These are phyloP conservation scores for Pichia sp. DNA, from an alignment of 1,139 yeast species.

Conservation along the genomic window DNA sequence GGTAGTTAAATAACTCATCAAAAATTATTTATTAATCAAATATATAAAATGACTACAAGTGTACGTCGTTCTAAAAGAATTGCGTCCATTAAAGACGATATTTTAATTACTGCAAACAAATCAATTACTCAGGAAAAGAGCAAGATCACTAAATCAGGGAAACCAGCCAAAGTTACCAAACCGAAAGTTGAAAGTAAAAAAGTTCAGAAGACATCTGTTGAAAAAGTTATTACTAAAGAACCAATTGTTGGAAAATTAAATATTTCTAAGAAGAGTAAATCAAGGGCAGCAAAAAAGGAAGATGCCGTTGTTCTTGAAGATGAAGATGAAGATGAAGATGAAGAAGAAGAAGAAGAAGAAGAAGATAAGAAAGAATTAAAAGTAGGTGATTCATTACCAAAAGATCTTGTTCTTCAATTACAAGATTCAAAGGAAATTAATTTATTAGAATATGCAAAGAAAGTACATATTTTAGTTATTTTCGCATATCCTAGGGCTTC, in stretches of 20 bases:
- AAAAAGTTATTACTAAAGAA: not conserved
- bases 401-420: conserved; percentile 47
- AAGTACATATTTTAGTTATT: conserved; percentile 50
- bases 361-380: conserved; percentile 29
- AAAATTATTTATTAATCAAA: no score
- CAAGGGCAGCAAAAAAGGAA: conserved; percentile 9
- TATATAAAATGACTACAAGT: not conserved
- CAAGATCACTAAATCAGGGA: not conserved
- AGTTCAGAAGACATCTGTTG: not conserved
- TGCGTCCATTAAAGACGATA: conserved; percentile 12
- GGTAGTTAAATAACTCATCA: no score
- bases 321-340: conserved; percentile 2
- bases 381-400: conserved; percentile 70
- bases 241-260: not conserved
- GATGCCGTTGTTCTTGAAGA: conserved; percentile 5
- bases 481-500: conserved; percentile 89
- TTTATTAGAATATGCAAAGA: conserved; percentile 41
- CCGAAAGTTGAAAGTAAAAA: not conserved
- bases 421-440: conserved; percentile 61
- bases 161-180: not conserved
- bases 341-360: conserved; percentile 3
- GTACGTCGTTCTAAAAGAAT: conserved; percentile 20
- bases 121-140: not conserved
- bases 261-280: conserved; percentile 1
- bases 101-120: conserved; percentile 1